A percentile compares a stretch with the other conserved stretches of the same genome.
These are phyloP conservation scores for Hemileia vastatrix DNA, from an alignment of 1,284 basidiomycete species.

Conservation along the genomic window DNA sequence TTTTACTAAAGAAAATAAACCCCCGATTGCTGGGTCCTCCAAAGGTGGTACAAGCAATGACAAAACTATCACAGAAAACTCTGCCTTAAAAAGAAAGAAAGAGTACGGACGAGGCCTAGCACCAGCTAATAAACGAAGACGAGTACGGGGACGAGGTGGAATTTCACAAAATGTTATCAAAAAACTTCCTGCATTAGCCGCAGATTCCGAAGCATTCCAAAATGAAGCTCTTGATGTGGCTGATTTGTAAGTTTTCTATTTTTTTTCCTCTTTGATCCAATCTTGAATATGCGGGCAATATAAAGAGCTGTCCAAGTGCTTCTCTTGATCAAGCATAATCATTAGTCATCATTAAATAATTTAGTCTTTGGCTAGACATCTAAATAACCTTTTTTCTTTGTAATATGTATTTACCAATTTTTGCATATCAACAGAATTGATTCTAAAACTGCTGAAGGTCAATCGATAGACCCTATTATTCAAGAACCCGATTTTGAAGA, in stretches of 20 bases:
- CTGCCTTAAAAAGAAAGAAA: constrained; percentile 66
- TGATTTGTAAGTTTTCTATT: constrained; percentile 51
- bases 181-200: neutral
- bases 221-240: constrained; percentile 55
- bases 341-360: too few species aligned
- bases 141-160: constrained; percentile 7
- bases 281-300: too few species aligned
- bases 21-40: neutral
- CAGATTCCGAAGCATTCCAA: constrained; percentile 41
- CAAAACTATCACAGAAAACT: constrained; percentile 37
- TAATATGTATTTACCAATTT: neutral
- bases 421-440: neutral
- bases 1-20: neutral
- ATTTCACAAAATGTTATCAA: constrained; percentile 4
- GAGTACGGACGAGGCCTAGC: constrained; percentile 46
- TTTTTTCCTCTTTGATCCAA: too few species aligned
- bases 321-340: too few species aligned
- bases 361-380: too few species aligned
- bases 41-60: neutral
- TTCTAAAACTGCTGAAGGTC: neutral
- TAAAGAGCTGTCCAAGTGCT: neutral
- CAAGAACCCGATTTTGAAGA: constrained; percentile 27
- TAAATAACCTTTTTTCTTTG: neutral
- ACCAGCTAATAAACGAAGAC: constrained; percentile 24
- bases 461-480: neutral